phyloP scores from a whole-genome alignment of 2,329 filamentous ascomycete species.

The Fusarium nurragi region DNA sequence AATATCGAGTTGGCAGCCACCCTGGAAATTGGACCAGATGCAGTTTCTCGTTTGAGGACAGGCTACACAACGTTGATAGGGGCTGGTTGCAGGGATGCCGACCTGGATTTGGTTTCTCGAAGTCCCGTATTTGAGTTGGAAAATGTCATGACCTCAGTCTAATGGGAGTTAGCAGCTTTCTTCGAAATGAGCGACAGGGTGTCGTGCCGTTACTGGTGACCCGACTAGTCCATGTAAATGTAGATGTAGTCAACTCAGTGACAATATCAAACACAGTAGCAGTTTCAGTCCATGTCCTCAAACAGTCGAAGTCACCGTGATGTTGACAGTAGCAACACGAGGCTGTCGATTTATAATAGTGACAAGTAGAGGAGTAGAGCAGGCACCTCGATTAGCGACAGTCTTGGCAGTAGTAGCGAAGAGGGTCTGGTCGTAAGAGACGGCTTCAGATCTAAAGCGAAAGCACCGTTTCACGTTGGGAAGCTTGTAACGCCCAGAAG shows the following conservation, averaged over 20 bases:
- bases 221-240: not conserved
- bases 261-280: not conserved
- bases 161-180: not conserved
- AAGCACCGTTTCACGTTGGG: too few relatives aligned
- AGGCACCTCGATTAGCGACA: not conserved
- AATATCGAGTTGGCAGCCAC: not conserved
- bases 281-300: not conserved
- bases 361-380: not conserved
- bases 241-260: not conserved
- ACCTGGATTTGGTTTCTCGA: not conserved
- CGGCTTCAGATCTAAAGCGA: too few relatives aligned
- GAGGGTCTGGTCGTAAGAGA: not conserved
- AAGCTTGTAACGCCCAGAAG: too few relatives aligned
- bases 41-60: not conserved
- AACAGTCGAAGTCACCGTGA: not conserved
- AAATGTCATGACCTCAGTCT: not conserved
- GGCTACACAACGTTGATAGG: not conserved
- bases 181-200: not conserved
- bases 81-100: not conserved
- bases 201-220: not conserved
- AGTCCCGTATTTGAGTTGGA: not conserved
- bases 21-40: not conserved
- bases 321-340: not conserved
- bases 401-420: not conserved
- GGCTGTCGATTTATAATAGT: not conserved